Percentiles rank a stretch among this genome's conserved stretches.
phyloP scores from a whole-genome alignment of 768 basidiomycete genomes.

The Ramaria sp. region DNA sequence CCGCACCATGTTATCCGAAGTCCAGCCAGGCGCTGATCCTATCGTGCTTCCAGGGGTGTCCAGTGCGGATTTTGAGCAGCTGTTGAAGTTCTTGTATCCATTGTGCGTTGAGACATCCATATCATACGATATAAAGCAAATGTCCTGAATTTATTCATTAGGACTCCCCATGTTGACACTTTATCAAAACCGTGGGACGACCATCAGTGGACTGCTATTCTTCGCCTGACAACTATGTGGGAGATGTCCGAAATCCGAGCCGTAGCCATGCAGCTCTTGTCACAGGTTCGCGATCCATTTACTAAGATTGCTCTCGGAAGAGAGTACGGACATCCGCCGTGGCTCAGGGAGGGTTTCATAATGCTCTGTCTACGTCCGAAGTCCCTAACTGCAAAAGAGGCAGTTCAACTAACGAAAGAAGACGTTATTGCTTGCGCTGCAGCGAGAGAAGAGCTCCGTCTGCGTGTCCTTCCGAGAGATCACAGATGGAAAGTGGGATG shows the following conservation, averaged over 20 bases:
- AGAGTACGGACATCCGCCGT: background rate
- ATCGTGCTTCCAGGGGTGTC: constrained; percentile 19
- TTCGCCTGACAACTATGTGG: constrained; percentile 46
- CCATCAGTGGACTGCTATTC: constrained; percentile 43
- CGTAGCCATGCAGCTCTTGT: background rate
- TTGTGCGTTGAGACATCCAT: constrained; percentile 23
- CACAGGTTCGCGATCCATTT: background rate
- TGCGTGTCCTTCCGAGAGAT: background rate
- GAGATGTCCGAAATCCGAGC: background rate
- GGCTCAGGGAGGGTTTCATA: background rate
- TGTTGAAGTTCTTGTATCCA: constrained; percentile 50
- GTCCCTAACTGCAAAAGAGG: constrained; percentile 43
- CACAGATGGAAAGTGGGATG: background rate
- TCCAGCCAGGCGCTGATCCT: constrained; percentile 22
- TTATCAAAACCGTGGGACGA: constrained; percentile 12
- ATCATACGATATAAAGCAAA: background rate
- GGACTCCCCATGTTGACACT: background rate
- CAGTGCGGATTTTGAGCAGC: constrained; percentile 20
- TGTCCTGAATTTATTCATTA: background rate
- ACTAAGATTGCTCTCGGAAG: background rate
- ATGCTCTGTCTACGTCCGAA: constrained; percentile 38
- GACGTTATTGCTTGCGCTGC: background rate
- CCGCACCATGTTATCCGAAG: constrained; percentile 21
- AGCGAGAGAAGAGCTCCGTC: background rate
- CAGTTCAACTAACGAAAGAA: constrained; percentile 25